phyloP scores from a whole-genome alignment of 2,329 filamentous ascomycete species.

The Passalora sequoiae region DNA sequence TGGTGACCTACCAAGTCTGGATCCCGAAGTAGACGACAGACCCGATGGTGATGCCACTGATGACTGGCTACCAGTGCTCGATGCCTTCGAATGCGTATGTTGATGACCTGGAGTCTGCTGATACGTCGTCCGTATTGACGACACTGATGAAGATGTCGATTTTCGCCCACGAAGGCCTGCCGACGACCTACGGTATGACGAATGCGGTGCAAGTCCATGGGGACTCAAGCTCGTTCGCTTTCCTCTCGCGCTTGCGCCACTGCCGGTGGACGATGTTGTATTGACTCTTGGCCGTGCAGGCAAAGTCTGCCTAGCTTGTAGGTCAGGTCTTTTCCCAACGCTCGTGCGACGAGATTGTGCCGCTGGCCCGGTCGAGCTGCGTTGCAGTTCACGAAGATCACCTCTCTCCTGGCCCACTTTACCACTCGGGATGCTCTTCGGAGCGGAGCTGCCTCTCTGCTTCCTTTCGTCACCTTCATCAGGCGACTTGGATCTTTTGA shows the following conservation, averaged over 20 bases:
- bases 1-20: conserved; percentile 64
- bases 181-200: conserved; percentile 76
- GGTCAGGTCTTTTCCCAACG: conserved; percentile 35
- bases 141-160: conserved; percentile 92
- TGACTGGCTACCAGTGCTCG: conserved; percentile 80
- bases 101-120: conserved; percentile 61
- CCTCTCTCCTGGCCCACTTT: conserved; percentile 17
- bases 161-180: conserved; percentile 82
- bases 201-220: conserved; percentile 79
- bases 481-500: conserved; percentile 58
- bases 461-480: conserved; percentile 23
- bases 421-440: conserved; percentile 16
- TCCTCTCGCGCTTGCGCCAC: conserved; percentile 25
- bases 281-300: conserved; percentile 41
- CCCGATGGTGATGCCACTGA: conserved; percentile 52
- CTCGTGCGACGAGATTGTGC: conserved; percentile 31
- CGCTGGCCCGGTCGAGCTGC: conserved; percentile 32
- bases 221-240: conserved; percentile 58
- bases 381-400: conserved; percentile 31
- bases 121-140: conserved; percentile 85
- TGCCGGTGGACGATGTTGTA: conserved; percentile 37
- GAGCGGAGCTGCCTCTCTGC: conserved; percentile 14
- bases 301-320: conserved; percentile 36
- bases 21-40: conserved; percentile 49
- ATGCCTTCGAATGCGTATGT: conserved; percentile 88